Conservation (phyloP, 768 basidiomycete genomes). For the Scleroderma citrinum region DNA sequence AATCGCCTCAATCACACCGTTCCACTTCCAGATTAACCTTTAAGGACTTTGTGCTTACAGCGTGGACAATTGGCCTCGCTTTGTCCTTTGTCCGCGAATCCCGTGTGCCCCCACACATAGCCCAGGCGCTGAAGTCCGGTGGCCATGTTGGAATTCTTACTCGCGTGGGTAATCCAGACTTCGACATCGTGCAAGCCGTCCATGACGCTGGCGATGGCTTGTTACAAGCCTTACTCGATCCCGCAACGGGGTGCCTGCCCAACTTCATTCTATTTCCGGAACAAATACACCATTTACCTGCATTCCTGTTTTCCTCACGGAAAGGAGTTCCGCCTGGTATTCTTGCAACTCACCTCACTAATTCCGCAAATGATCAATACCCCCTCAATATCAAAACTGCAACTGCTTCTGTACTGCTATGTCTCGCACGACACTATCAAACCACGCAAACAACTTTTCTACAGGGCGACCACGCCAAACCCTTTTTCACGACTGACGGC, state of each 20-base stretch:
- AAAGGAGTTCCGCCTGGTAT: conserved; percentile 30
- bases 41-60: conserved; percentile 35
- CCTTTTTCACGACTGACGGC: conserved; percentile 30
- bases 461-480: conserved; percentile 20
- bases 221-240: conserved; percentile 27
- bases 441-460: conserved; percentile 18
- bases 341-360: conserved; percentile 16
- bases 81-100: conserved; percentile 21
- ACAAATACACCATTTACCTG: conserved; percentile 30
- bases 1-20: conserved; percentile 19
- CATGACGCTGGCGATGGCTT: conserved; percentile 30
- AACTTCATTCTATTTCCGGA: conserved; percentile 38
- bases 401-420: conserved; percentile 37
- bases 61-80: conserved; percentile 31
- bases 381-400: conserved; percentile 24
- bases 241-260: conserved; percentile 36
- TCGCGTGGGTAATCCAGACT: conserved; percentile 26
- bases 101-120: conserved; percentile 16
- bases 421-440: conserved; percentile 42
- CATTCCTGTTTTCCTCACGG: conserved; percentile 32
- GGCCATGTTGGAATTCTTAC: conserved; percentile 18
- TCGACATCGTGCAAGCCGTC: conserved; percentile 32
- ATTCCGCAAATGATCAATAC: conserved; percentile 23
- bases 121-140: conserved; percentile 13
- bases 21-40: conserved; percentile 23